Conservation (phyloP, 2,329 filamentous ascomycete genomes). For the Ceratocystis colombiana region DNA sequence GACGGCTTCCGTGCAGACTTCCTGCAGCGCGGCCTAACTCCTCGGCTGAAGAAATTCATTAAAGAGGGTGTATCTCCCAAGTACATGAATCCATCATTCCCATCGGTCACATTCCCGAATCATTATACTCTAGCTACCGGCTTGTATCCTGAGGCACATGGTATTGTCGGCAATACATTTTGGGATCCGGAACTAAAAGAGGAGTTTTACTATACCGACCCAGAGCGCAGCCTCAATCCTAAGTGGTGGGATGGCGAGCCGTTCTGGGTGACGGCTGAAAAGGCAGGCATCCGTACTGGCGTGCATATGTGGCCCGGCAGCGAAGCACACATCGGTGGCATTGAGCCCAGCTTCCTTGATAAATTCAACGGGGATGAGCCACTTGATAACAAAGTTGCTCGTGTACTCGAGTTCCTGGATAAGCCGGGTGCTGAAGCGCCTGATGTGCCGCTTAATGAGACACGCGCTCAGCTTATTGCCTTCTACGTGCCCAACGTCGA, state of each 20-base stretch:
- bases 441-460: conserved; percentile 36
- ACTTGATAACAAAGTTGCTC: conserved; percentile 63
- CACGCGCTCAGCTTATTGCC: conserved; percentile 80
- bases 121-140: conserved; percentile 92
- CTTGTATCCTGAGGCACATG: conserved; percentile 83
- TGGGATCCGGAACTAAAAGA: conserved; percentile 70
- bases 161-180: conserved; percentile 87
- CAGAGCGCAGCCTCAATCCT: conserved; percentile 61
- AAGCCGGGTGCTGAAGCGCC: conserved; percentile 60
- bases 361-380: conserved; percentile 70
- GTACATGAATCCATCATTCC: conserved; percentile 92
- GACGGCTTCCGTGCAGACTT: conserved; percentile 97
- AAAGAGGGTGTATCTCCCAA: conserved; percentile 75
- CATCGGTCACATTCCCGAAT: conserved; percentile 92
- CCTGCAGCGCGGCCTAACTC: conserved; percentile 70
- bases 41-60: conserved; percentile 67
- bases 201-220: conserved; percentile 82
- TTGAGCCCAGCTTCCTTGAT: conserved; percentile 72
- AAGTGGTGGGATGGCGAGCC: conserved; percentile 96
- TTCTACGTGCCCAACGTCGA: conserved; percentile 94
- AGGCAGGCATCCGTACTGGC: conserved; percentile 63
- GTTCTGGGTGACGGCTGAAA: conserved; percentile 86
- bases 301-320: conserved; percentile 99
- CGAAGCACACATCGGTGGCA: conserved; percentile 69
- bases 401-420: conserved; percentile 76